Percentiles rank a stretch among this genome's conserved stretches.
Evolutionary conservation across 495 filamentous ascomycete species (phyloP).

Genomic region (Neurospora sp.): DNA sequence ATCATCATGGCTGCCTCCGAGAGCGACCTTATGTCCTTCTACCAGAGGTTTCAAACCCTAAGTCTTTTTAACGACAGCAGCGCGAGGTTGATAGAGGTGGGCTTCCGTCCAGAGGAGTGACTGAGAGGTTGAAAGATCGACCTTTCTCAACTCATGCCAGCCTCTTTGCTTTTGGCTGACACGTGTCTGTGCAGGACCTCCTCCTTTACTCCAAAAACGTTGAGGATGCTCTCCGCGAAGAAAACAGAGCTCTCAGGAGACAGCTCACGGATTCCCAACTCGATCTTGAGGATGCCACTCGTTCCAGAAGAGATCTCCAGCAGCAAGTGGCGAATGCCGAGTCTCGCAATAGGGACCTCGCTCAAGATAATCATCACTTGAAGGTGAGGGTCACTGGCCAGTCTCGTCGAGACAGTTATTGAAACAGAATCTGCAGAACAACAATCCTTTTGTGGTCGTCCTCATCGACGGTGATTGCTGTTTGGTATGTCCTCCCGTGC

Average conservation of each 20-base stretch:
- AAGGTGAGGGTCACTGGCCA: conserved; percentile 22
- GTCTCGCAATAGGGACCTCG: not conserved
- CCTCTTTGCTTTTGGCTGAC: not conserved
- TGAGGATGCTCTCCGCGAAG: conserved; percentile 25
- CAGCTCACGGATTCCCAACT: conserved; percentile 28
- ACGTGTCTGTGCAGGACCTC: conserved; percentile 28
- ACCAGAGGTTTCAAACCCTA: conserved; percentile 30
- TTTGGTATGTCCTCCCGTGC: conserved; percentile 38
- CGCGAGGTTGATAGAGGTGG: conserved; percentile 29
- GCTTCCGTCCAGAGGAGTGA: conserved; percentile 5
- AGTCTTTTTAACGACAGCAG: conserved; percentile 24
- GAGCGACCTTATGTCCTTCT: conserved; percentile 27
- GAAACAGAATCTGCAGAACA: conserved; percentile 42
- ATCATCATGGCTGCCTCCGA: not conserved
- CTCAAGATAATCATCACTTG: conserved; percentile 23
- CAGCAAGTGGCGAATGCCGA: conserved; percentile 18
- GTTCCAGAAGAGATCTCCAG: conserved; percentile 34
- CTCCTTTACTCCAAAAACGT: conserved; percentile 27
- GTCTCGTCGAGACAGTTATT: conserved; percentile 8
- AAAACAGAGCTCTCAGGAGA: conserved; percentile 26
- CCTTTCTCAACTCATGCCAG: conserved; percentile 3
- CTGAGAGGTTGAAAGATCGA: not conserved
- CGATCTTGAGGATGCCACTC: conserved; percentile 32
- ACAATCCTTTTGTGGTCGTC: conserved; percentile 64
- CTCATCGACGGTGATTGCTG: conserved; percentile 72